These are phyloP conservation scores for Fraxinus floribunda DNA, from an alignment of 305 asterid species.

Conservation along the genomic window DNA sequence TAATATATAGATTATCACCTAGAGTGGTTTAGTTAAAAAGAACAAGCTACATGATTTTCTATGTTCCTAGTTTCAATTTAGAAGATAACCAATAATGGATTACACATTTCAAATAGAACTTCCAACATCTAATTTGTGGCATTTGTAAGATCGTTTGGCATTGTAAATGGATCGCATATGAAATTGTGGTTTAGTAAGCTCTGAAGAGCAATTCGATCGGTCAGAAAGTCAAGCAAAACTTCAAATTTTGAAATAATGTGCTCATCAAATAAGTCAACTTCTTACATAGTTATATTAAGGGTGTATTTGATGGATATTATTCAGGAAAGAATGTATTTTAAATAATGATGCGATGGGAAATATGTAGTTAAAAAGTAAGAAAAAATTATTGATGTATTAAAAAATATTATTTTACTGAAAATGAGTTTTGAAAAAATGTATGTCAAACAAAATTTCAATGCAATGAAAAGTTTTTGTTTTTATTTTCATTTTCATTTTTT, in stretches of 20 bases:
- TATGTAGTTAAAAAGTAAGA: too few species aligned
- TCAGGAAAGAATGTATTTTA: too few species aligned
- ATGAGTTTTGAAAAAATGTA: too few species aligned
- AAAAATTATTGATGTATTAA: too few species aligned
- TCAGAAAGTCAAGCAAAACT: background rate
- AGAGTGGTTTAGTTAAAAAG: background rate
- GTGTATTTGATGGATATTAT: too few species aligned
- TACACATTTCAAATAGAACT: background rate
- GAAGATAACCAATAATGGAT: background rate
- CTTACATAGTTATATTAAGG: too few species aligned
- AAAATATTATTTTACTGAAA: too few species aligned
- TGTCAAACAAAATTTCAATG: background rate
- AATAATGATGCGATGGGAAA: too few species aligned
- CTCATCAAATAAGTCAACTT: background rate
- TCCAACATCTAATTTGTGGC: background rate
- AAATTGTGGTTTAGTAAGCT: too few species aligned
- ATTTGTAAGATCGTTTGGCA: background rate
- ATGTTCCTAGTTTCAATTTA: background rate
- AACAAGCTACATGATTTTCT: background rate
- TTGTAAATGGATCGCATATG: background rate
- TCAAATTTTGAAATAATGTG: too few species aligned
- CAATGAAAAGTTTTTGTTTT: background rate
- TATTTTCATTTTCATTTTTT: too few species aligned
- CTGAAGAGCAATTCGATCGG: too few species aligned
- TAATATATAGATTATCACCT: background rate